Evolutionary conservation across 2,329 filamentous ascomycete genomes (phyloP).

Genomic region (Penicillium hesseltinei): DNA sequence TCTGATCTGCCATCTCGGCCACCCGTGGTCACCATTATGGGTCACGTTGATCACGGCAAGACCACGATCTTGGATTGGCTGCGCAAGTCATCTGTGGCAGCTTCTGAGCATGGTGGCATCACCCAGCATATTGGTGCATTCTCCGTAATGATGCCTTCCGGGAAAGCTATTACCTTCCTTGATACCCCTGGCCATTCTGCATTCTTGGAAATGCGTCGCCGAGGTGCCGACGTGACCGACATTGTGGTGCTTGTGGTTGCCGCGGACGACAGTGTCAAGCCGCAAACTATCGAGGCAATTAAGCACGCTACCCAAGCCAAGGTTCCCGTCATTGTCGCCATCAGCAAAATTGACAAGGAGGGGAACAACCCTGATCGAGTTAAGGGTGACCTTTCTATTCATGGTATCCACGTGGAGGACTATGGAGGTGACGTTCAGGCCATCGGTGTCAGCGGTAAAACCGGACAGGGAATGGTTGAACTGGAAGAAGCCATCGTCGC

Average conservation of each 20-base stretch:
- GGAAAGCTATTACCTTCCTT: constrained; percentile 91
- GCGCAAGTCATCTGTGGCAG: constrained; percentile 86
- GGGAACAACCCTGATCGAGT: constrained; percentile 77
- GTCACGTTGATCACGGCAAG: constrained; percentile 97
- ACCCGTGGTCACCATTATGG: constrained; percentile 98
- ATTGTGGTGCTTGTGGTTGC: constrained; percentile 95
- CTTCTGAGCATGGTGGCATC: constrained; percentile 91
- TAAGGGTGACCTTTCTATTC: constrained; percentile 77
- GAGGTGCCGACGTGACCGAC: constrained; percentile 93
- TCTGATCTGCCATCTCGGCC: constrained; percentile 70
- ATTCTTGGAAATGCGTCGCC: constrained; percentile 91
- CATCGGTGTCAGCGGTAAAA: constrained; percentile 88
- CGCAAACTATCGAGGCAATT: constrained; percentile 92
- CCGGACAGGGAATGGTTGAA: constrained; percentile 84
- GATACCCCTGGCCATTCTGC: constrained; percentile 96
- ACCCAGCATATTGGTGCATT: constrained; percentile 99
- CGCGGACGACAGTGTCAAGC: constrained; percentile 95
- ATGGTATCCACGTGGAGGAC: constrained; percentile 90
- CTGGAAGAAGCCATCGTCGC: constrained; percentile 88
- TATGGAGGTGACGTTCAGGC: constrained; percentile 93
- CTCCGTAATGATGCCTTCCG: constrained; percentile 79
- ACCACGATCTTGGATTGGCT: constrained; percentile 93
- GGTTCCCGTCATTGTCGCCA: constrained; percentile 94
- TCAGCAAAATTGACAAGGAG: constrained; percentile 94
- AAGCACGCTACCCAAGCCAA: constrained; percentile 85